These are phyloP conservation scores for Cladosporium sp. DNA, from an alignment of 2,329 filamentous ascomycete species.

Conservation along the genomic window DNA sequence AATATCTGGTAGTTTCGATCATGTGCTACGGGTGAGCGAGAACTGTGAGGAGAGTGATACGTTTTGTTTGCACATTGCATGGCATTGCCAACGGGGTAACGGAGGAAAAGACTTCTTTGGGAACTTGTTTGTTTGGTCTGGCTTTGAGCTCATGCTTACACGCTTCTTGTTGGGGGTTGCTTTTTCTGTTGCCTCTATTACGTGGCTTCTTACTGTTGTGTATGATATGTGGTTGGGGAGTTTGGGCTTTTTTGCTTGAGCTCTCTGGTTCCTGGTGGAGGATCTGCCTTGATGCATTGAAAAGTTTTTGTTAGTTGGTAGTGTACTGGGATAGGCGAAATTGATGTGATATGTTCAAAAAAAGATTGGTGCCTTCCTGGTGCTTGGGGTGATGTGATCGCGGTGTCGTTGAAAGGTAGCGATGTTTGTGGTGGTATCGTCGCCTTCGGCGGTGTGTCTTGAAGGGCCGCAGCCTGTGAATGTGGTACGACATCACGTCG, in stretches of 20 bases:
- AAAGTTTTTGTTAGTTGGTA: not conserved
- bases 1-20: not conserved
- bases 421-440: not conserved
- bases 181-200: not conserved
- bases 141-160: not conserved
- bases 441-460: not conserved
- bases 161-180: not conserved
- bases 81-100: not conserved
- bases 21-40: not conserved
- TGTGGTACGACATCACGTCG: not conserved
- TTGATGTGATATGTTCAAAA: constrained; percentile 7
- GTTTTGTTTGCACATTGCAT: not conserved
- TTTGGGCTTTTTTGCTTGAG: not conserved
- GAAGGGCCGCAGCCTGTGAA: not conserved
- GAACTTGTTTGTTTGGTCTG: not conserved
- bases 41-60: not conserved
- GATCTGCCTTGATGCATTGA: not conserved
- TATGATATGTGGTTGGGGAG: not conserved
- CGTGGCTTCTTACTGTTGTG: not conserved
- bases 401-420: not conserved
- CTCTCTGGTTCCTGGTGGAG: not conserved
- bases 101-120: not conserved
- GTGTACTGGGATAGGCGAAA: constrained; percentile 3
- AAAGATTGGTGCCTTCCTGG: not conserved
- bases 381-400: not conserved